Percentiles rank a stretch among this genome's conserved stretches.
Conservation (phyloP, 345 rosid species). For the Populus ilicifolia region DNA sequence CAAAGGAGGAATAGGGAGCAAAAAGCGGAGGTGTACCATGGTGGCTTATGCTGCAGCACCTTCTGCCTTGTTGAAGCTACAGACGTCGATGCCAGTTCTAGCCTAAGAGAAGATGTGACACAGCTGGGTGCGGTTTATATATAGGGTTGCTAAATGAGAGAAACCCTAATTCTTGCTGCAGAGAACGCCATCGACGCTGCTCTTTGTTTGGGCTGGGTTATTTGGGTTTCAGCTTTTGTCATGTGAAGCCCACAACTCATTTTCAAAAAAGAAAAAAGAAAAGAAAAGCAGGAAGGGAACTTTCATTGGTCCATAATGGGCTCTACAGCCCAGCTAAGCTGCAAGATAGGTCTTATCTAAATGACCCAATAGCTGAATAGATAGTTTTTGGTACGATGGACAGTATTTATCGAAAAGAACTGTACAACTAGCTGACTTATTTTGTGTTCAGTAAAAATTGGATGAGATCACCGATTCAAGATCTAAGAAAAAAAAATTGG, state of each 20-base stretch:
- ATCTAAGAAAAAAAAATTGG: too few relatives aligned
- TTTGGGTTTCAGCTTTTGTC: background rate
- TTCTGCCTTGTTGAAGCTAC: background rate
- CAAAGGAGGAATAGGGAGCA: background rate
- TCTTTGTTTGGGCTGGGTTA: background rate
- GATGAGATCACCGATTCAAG: too few relatives aligned
- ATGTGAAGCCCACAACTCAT: background rate
- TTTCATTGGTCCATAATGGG: too few relatives aligned
- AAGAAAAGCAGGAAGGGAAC: too few relatives aligned
- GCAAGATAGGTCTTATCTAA: too few relatives aligned
- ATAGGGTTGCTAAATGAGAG: background rate
- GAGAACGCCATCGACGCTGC: background rate
- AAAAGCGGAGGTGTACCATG: constrained; percentile 29
- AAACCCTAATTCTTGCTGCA: background rate
- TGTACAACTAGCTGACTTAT: too few relatives aligned
- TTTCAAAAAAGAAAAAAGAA: too few relatives aligned
- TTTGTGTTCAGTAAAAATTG: too few relatives aligned
- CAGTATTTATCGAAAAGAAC: too few relatives aligned
- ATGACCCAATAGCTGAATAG: too few relatives aligned
- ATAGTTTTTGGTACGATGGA: too few relatives aligned
- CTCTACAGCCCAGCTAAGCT: too few relatives aligned
- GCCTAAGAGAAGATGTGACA: background rate
- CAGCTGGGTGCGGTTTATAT: background rate
- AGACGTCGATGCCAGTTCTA: background rate
- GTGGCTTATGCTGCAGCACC: constrained; percentile 3